These are phyloP conservation scores for Fistulifera pelliculosa DNA, from an alignment of 108 stramenopile species.

Conservation along the genomic window DNA sequence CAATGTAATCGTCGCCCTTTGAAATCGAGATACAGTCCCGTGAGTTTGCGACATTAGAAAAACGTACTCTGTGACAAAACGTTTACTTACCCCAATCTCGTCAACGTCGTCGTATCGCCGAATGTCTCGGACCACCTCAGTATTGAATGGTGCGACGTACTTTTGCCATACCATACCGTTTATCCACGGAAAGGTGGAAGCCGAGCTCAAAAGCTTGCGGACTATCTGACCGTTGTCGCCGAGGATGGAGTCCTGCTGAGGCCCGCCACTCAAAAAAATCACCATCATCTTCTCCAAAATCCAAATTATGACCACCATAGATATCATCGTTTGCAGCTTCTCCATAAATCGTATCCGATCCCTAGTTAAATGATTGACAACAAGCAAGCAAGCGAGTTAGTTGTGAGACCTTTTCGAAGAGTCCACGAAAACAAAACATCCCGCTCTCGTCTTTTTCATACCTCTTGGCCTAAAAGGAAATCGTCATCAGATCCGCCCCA, in stretches of 20 bases:
- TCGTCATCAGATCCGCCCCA: constrained; percentile 22
- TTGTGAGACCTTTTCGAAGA: too few species aligned
- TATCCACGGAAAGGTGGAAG: constrained; percentile 14
- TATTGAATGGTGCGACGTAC: constrained; percentile 16
- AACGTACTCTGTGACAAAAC: not conserved
- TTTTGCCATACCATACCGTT: constrained; percentile 11
- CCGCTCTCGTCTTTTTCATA: too few species aligned
- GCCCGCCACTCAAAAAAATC: constrained; percentile 15
- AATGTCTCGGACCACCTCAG: constrained; percentile 16
- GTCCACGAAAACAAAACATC: too few species aligned
- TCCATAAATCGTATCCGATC: constrained; percentile 14
- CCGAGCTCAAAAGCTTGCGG: not conserved
- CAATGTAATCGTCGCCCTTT: constrained; percentile 5
- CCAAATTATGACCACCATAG: constrained; percentile 19
- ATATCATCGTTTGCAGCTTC: constrained; percentile 18
- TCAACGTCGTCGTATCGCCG: constrained; percentile 24
- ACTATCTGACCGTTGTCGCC: constrained; percentile 30
- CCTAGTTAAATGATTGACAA: not conserved
- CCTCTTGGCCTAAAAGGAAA: constrained; percentile 20
- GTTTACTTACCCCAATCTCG: constrained; percentile 6
- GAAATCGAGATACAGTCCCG: too few species aligned
- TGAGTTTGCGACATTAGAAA: not conserved
- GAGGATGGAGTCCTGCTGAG: constrained; percentile 14
- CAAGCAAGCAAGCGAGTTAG: not conserved
- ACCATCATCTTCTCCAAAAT: constrained; percentile 13